Evolutionary conservation across 2,329 filamentous ascomycete species (phyloP), one percentile per base, ranked within the genome.

Genomic region (Clarireedia paspali): DNA sequence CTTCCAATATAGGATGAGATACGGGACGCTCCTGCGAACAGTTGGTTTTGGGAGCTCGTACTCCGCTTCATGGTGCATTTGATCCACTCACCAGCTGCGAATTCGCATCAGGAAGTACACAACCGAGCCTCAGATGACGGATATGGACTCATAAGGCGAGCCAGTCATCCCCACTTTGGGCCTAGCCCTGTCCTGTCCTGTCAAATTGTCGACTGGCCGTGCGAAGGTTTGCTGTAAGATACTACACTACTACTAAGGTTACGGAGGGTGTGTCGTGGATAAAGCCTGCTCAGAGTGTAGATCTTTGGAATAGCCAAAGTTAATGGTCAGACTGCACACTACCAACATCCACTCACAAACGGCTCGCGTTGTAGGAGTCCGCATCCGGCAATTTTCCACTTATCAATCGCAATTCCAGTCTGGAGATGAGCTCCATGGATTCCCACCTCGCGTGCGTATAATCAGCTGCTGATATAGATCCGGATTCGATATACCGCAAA

Each of bases 181-280:
- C 17, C 30, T 34, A 34, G 30, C 30, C 30, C 30, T 27, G 26
- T 7, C 30, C 34, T 27, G n/a, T n/a, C 38, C 46, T 44, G 26
- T 48, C 26, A 50, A 49, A 50, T 46, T 55, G n/a, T 36, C 24
- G 30, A 44, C 49, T 17, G 6, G 38, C 53, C 47, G 53, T 55
- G 39, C 39, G 39, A 45, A 44, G 40, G 27, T 26, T 50, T 12
- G n/a, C 38, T 20, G 20, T 20, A 20, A 20, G 20, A 20, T 20
- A 20, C 20, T 20, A 20, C 20, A 20, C 20, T 20, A 20, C 20
- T 3, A 20, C 20, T 20, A 20, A 20, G 20, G 20, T 3, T 38
- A 23, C n/a, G 20, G 14, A 10, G 46, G 15, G n/a, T 49, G 23
- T 49, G 23, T 49, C 39, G 45, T 38, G 24, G 30, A 20, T 23